Conservation (phyloP, 2,329 filamentous ascomycete species). For the Phialemoniopsis sp. region DNA sequence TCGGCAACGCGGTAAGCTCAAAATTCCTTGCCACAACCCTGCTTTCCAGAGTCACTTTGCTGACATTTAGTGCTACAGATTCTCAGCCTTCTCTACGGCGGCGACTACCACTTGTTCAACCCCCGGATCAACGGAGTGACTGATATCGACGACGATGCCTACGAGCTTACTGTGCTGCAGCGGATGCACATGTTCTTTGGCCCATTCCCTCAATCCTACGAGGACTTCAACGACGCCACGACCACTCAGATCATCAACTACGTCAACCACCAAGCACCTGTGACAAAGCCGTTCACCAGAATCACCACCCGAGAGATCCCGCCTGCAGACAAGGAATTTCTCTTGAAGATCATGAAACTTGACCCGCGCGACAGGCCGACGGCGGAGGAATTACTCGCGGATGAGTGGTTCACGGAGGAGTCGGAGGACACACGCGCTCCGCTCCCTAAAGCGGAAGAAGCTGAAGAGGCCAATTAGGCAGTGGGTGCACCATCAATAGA, state of each 20-base stretch:
- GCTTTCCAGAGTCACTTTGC: constrained; percentile 3
- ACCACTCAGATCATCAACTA: constrained; percentile 11
- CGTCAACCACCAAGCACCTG: constrained; percentile 12
- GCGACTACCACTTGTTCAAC: constrained; percentile 17
- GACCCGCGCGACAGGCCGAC: constrained; percentile 19
- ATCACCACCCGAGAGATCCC: constrained; percentile 12
- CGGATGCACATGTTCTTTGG: constrained; percentile 17
- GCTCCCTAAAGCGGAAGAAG: no score
- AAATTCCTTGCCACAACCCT: not conserved
- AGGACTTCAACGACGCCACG: constrained; percentile 11
- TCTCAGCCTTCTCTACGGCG: constrained; percentile 17
- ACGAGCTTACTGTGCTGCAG: constrained; percentile 16
- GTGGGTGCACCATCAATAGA: no score
- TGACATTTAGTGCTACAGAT: no score
- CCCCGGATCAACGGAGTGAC: constrained; percentile 11
- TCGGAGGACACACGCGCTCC: constrained; percentile 11
- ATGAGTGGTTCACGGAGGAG: constrained; percentile 19
- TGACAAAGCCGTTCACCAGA: constrained; percentile 13
- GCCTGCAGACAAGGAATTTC: constrained; percentile 16
- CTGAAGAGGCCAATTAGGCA: no score
- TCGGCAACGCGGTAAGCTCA: constrained; percentile 14
- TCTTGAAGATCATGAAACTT: constrained; percentile 18
- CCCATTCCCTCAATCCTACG: constrained; percentile 11
- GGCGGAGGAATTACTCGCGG: constrained; percentile 15
- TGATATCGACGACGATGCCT: constrained; percentile 11